phyloP scores from a whole-genome alignment of 2,329 filamentous ascomycete genomes.

The Pyrenochaeta sp. region DNA sequence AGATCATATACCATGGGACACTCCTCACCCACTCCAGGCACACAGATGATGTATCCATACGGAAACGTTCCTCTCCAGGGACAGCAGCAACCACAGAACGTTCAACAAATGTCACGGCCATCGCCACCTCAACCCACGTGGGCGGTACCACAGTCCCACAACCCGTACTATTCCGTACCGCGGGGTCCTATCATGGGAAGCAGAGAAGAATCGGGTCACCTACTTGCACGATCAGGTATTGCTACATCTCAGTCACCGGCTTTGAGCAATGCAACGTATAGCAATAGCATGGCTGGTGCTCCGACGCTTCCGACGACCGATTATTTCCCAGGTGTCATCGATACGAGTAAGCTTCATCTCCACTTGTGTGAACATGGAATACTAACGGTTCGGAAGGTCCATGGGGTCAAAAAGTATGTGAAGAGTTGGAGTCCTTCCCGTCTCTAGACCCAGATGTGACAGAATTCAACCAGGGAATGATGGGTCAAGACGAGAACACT shows the following conservation, averaged over 20 bases:
- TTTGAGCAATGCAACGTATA: constrained; percentile 27
- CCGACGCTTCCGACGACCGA: constrained; percentile 34
- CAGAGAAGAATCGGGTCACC: constrained; percentile 37
- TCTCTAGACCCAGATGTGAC: constrained; percentile 48
- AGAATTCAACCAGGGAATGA: constrained; percentile 47
- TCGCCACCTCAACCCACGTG: constrained; percentile 46
- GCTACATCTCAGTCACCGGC: constrained; percentile 32
- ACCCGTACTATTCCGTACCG: constrained; percentile 39
- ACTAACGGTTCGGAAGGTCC: constrained; percentile 42
- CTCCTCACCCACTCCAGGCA: constrained; percentile 34
- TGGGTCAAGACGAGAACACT: constrained; percentile 50
- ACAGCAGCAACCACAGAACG: constrained; percentile 26
- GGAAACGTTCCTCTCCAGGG: constrained; percentile 33
- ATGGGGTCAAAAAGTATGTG: constrained; percentile 50
- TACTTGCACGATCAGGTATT: constrained; percentile 31
- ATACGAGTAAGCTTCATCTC: constrained; percentile 43
- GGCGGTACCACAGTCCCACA: constrained; percentile 43
- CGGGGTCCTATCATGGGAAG: constrained; percentile 24
- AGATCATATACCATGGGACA: constrained; percentile 42
- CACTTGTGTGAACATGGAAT: background rate
- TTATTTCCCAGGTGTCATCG: constrained; percentile 46
- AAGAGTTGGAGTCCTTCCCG: constrained; percentile 49
- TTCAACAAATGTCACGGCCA: constrained; percentile 38
- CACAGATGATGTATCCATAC: constrained; percentile 49
- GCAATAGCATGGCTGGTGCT: constrained; percentile 26